Conservation (phyloP, 257 asterid genomes). For the Vinca minor region DNA sequence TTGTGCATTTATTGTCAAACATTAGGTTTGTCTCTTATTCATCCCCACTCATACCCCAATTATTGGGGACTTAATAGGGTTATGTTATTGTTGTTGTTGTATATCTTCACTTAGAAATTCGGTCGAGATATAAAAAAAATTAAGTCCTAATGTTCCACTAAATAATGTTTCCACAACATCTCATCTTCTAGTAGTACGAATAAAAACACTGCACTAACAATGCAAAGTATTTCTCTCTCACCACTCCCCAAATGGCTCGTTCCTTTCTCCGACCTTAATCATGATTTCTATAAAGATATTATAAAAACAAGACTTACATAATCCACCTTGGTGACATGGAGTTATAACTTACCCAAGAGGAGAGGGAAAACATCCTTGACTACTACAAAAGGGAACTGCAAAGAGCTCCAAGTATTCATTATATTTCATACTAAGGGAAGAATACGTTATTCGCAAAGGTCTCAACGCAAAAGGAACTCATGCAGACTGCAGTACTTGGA, state of each 20-base stretch:
- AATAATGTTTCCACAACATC: not conserved
- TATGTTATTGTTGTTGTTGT: no score
- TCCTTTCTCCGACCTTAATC: not conserved
- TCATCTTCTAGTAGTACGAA: not conserved
- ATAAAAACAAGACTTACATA: not conserved
- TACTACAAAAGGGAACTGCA: not conserved
- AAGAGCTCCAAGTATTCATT: not conserved
- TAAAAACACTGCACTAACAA: not conserved
- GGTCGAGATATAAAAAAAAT: no score
- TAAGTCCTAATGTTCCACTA: no score
- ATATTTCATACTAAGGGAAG: not conserved
- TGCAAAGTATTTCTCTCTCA: not conserved
- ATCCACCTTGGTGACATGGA: not conserved
- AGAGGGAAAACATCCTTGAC: not conserved
- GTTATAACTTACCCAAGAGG: not conserved
- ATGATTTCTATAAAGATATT: not conserved
- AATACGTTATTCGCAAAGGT: not conserved
- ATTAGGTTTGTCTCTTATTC: no score
- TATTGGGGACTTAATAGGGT: no score
- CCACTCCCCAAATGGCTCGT: not conserved
- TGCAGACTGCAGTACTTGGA: not conserved
- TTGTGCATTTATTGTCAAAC: no score
- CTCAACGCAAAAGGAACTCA: slow-evolving; percentile 1
- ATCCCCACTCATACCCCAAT: no score
- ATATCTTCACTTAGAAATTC: no score